These are phyloP conservation scores for Westerdykella sp. DNA, from an alignment of 2,329 filamentous ascomycete species.

Conservation along the genomic window DNA sequence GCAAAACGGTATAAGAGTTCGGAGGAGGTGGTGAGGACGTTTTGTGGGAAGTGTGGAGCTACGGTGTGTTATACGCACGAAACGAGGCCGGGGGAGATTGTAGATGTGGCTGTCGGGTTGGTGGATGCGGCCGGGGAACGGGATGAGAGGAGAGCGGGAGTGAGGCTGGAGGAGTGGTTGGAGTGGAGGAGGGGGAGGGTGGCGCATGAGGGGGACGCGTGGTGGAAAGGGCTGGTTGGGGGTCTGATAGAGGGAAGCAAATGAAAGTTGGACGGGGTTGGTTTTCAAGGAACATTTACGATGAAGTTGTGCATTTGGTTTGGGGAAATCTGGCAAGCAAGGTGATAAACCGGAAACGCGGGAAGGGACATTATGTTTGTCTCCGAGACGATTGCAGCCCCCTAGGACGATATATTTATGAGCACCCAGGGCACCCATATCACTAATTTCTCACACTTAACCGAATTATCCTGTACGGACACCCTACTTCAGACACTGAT, in stretches of 20 bases:
- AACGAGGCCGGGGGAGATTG: conserved; percentile 45
- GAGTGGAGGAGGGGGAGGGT: conserved; percentile 56
- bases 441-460: too few species aligned
- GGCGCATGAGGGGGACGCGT: conserved; percentile 54
- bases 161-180: conserved; percentile 53
- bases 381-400: too few species aligned
- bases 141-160: conserved; percentile 32
- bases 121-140: conserved; percentile 40
- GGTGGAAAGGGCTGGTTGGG: conserved; percentile 8
- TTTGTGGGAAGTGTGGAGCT: conserved; percentile 58
- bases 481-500: too few species aligned
- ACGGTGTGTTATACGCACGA: conserved; percentile 57
- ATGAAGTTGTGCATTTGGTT: too few species aligned
- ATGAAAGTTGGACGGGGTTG: not conserved
- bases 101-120: conserved; percentile 60
- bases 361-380: too few species aligned
- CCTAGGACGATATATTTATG: too few species aligned
- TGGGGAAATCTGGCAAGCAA: too few species aligned
- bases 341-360: too few species aligned
- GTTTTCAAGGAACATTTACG: too few species aligned
- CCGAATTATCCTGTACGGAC: too few species aligned
- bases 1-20: conserved; percentile 52
- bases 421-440: too few species aligned
- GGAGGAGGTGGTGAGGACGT: conserved; percentile 51
- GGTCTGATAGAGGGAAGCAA: conserved; percentile 10